These are phyloP conservation scores for Naematelia encephala DNA, from an alignment of 768 basidiomycete genomes.

Conservation along the genomic window DNA sequence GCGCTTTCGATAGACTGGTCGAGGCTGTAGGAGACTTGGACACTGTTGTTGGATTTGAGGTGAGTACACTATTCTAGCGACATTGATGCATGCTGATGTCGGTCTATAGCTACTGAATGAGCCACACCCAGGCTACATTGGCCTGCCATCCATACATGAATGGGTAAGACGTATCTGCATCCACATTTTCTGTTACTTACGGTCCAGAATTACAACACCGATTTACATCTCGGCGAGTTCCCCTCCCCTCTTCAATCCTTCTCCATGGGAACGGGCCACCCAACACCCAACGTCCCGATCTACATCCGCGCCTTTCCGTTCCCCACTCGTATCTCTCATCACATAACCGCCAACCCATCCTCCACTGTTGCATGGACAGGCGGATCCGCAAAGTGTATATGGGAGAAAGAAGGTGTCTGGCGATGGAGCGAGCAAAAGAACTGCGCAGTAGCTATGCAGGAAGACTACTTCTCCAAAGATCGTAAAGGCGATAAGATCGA, in stretches of 20 bases:
- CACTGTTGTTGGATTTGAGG: conserved; percentile 85
- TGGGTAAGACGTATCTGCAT: conserved; percentile 53
- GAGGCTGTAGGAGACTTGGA: conserved; percentile 68
- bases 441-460: conserved; percentile 70
- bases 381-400: conserved; percentile 74
- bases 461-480: conserved; percentile 78
- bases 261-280: conserved; percentile 82
- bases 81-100: background rate
- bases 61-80: conserved; percentile 46
- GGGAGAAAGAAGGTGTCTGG: conserved; percentile 95
- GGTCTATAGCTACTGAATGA: conserved; percentile 77
- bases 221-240: conserved; percentile 70
- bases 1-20: conserved; percentile 69
- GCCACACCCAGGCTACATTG: conserved; percentile 88
- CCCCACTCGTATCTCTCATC: conserved; percentile 67
- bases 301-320: conserved; percentile 86
- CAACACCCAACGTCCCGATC: conserved; percentile 65
- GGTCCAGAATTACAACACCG: conserved; percentile 76
- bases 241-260: conserved; percentile 86
- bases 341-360: conserved; percentile 61
- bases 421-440: conserved; percentile 69
- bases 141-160: conserved; percentile 70
- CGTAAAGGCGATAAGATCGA: conserved; percentile 56
- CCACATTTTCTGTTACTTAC: too few species aligned
- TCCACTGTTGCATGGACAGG: conserved; percentile 62